Evolutionary conservation across 2,329 filamentous ascomycete genomes (phyloP).

Genomic region (Arachnopeziza araneosa): DNA sequence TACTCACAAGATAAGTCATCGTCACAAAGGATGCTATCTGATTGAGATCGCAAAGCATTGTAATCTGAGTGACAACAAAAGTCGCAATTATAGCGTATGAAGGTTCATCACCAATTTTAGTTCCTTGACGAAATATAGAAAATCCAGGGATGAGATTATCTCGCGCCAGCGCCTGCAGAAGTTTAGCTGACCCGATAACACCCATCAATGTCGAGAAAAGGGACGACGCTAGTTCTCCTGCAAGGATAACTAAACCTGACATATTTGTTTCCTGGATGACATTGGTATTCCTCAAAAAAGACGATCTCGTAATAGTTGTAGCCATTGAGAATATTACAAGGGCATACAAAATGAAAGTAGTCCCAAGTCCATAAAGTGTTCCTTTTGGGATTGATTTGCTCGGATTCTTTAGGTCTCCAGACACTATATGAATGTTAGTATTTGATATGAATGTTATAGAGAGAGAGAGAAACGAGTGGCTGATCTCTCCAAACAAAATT

Average conservation of each 20-base stretch:
- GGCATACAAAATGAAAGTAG: conserved; percentile 72
- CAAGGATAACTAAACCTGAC: conserved; percentile 67
- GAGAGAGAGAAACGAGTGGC: too few species aligned
- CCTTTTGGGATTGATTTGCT: conserved; percentile 80
- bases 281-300: conserved; percentile 63
- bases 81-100: conserved; percentile 71
- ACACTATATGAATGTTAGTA: conserved; percentile 43
- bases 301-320: conserved; percentile 66
- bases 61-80: conserved; percentile 68
- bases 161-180: conserved; percentile 75
- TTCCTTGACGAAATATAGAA: conserved; percentile 67
- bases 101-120: conserved; percentile 66
- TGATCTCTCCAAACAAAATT: too few species aligned
- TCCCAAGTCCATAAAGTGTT: conserved; percentile 70
- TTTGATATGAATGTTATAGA: too few species aligned
- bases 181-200: conserved; percentile 76
- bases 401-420: conserved; percentile 75
- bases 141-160: conserved; percentile 76
- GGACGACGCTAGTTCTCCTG: conserved; percentile 76
- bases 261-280: conserved; percentile 76
- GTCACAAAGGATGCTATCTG: conserved; percentile 86
- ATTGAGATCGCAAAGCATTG: conserved; percentile 78
- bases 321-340: conserved; percentile 75
- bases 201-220: conserved; percentile 87
- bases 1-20: conserved; percentile 71